Evolutionary conservation across 2,329 filamentous ascomycete species (phyloP).

Genomic region (Hymenoscyphus fraxineus): DNA sequence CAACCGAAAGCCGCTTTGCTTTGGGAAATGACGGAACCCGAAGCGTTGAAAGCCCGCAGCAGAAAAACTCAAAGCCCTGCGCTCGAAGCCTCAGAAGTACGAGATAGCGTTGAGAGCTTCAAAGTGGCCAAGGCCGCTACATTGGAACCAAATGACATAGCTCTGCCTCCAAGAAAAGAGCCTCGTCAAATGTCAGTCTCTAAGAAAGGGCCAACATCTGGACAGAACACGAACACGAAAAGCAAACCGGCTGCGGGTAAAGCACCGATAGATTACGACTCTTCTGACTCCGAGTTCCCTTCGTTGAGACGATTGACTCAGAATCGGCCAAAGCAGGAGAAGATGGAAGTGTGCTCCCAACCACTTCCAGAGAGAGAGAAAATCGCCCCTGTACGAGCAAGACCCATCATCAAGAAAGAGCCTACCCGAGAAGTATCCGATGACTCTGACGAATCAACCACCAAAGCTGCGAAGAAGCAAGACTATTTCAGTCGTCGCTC

Average conservation of each 20-base stretch:
- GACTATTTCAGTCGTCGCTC: background rate
- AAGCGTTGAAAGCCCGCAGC: constrained; percentile 15
- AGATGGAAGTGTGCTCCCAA: constrained; percentile 28
- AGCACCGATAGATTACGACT: background rate
- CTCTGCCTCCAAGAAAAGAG: background rate
- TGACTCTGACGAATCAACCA: constrained; percentile 19
- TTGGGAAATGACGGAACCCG: constrained; percentile 1
- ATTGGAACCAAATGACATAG: constrained; percentile 11
- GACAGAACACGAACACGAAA: background rate
- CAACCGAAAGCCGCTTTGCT: background rate
- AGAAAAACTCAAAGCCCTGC: constrained; percentile 13
- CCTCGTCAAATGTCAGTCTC: background rate
- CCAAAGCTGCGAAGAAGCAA: constrained; percentile 20
- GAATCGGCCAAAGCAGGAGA: background rate
- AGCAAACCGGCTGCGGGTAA: background rate
- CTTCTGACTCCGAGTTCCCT: constrained; percentile 9
- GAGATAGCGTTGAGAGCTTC: constrained; percentile 30
- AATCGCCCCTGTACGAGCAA: constrained; percentile 26
- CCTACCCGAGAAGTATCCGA: constrained; percentile 6
- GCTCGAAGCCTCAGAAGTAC: background rate
- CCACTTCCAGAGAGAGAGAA: constrained; percentile 30
- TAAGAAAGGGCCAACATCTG: background rate
- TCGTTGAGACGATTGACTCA: constrained; percentile 14
- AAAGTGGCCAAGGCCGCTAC: constrained; percentile 24
- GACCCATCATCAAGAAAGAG: constrained; percentile 3